Percentiles rank a stretch among this genome's conserved stretches.
These are phyloP conservation scores for Plasmodium relictum DNA, from an alignment of 169 alveolate genomes.

Conservation along the genomic window DNA sequence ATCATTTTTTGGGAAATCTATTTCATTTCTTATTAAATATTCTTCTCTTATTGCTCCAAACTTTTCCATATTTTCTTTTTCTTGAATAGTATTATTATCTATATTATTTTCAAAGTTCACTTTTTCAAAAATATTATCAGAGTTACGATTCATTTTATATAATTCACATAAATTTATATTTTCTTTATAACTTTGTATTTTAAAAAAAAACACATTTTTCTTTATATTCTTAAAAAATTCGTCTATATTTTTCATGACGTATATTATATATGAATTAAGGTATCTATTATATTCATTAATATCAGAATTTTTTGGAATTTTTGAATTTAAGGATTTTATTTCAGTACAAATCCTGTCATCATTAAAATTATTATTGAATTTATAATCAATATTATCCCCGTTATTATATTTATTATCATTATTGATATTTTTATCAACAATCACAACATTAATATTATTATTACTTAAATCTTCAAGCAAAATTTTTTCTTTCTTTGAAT, in stretches of 20 bases:
- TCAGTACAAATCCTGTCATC: not conserved
- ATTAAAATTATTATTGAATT: not conserved
- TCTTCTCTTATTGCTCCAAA: not conserved
- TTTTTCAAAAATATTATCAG: not conserved
- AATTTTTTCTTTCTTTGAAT: not conserved
- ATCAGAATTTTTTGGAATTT: not conserved
- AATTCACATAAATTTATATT: slow-evolving; percentile 4
- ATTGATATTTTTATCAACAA: not conserved
- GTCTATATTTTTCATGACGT: not conserved
- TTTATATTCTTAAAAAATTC: slow-evolving; percentile 10
- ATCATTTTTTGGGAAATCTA: not conserved
- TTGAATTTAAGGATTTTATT: not conserved
- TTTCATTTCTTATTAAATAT: not conserved
- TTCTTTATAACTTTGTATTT: slow-evolving; percentile 3
- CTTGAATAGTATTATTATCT: not conserved
- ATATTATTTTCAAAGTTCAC: not conserved
- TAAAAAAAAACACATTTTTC: not conserved
- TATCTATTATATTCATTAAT: not conserved
- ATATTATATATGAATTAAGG: not conserved
- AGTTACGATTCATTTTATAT: not conserved
- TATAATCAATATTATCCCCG: not conserved
- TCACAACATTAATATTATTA: not conserved
- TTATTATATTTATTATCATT: not conserved
- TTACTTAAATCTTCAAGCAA: not conserved
- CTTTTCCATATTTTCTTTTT: not conserved